Evolutionary conservation across 768 basidiomycete genomes (phyloP).

Genomic region (Trametes punicea): DNA sequence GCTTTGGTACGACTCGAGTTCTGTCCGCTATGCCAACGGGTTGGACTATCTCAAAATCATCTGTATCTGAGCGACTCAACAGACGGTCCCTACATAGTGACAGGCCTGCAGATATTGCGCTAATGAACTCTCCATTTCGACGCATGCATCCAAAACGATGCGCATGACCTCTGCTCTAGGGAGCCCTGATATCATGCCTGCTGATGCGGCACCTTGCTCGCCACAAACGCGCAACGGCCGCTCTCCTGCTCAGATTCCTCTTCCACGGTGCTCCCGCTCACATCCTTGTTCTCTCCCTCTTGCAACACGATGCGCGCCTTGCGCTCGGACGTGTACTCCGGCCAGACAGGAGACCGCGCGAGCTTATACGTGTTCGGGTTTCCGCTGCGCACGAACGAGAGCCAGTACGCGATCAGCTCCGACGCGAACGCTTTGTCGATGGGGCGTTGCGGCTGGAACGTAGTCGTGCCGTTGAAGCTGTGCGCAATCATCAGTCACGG

Average conservation of each 20-base stretch:
- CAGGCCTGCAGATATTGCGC: no score
- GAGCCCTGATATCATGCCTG: no score
- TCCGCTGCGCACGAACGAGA: slow-evolving; percentile 58
- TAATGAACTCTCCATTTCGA: no score
- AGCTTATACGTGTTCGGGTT: slow-evolving; percentile 57
- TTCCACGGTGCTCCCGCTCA: slow-evolving; percentile 43
- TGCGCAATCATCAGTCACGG: neutral
- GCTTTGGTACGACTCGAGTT: no score
- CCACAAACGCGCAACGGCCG: slow-evolving; percentile 37
- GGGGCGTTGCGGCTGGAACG: slow-evolving; percentile 44
- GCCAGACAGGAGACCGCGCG: slow-evolving; percentile 48
- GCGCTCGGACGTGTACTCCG: slow-evolving; percentile 31
- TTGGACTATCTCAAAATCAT: no score
- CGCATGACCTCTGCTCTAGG: no score
- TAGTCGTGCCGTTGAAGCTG: slow-evolving; percentile 48
- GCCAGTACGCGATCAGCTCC: slow-evolving; percentile 64
- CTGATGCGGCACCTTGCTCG: slow-evolving; percentile 32
- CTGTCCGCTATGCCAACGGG: no score
- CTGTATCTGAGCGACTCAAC: no score
- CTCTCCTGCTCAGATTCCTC: slow-evolving; percentile 36
- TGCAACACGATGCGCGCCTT: slow-evolving; percentile 45
- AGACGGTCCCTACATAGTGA: no score
- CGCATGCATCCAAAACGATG: no score
- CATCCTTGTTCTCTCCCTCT: slow-evolving; percentile 32
- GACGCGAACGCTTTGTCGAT: slow-evolving; percentile 49